A percentile compares a stretch with the other conserved stretches of the same genome.
Conservation (phyloP, 2,329 filamentous ascomycete genomes). For the Colletotrichum spinosum region DNA sequence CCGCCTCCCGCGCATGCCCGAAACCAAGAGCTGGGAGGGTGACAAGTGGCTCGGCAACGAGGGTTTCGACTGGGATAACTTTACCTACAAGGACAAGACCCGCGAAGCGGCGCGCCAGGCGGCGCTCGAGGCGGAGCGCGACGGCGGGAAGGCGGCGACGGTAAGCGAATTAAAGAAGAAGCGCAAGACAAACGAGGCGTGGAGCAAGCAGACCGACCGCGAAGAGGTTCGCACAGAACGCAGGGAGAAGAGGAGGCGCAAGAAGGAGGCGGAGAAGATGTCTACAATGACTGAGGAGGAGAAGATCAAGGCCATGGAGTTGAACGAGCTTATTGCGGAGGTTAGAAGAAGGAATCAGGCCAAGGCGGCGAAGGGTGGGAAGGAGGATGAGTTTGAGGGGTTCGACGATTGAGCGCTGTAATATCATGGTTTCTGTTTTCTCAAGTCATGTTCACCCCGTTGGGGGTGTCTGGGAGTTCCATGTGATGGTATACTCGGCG, state of each 20-base stretch:
- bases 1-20: constrained; percentile 92
- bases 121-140: constrained; percentile 64
- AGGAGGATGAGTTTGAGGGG: constrained; percentile 66
- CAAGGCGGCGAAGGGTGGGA: constrained; percentile 46
- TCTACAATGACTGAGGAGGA: constrained; percentile 78
- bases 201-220: constrained; percentile 77
- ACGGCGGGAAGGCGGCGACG: constrained; percentile 46
- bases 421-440: background rate
- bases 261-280: constrained; percentile 71
- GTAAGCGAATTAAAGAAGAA: constrained; percentile 62
- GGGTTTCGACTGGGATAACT: constrained; percentile 75
- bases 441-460: background rate
- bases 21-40: constrained; percentile 79
- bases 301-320: constrained; percentile 70
- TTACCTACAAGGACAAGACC: constrained; percentile 77
- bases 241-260: constrained; percentile 73
- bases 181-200: constrained; percentile 74
- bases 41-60: constrained; percentile 70
- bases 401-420: constrained; percentile 55
- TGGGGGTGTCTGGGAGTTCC: background rate
- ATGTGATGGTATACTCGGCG: constrained; percentile 7
- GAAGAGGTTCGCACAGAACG: constrained; percentile 72
- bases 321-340: constrained; percentile 72
- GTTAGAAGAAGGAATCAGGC: constrained; percentile 69
- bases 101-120: constrained; percentile 74